Conservation (phyloP, 768 basidiomycete species). For the Tephrocybe sp. region DNA sequence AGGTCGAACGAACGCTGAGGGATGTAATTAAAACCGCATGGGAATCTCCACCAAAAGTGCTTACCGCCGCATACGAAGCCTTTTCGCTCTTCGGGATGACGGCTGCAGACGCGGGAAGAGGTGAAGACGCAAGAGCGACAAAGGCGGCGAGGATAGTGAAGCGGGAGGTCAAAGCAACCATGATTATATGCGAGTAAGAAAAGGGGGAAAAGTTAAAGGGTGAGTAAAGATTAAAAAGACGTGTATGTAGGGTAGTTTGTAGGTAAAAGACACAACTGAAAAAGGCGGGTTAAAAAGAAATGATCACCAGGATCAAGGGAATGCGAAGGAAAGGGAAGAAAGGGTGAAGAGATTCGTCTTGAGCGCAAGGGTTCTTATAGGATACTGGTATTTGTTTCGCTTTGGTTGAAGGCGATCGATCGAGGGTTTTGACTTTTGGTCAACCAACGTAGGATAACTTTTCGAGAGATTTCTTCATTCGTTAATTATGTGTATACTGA, state of each 20-base stretch:
- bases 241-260: slow-evolving; percentile 22
- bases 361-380: slow-evolving; percentile 25
- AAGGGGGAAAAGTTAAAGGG: slow-evolving; percentile 16
- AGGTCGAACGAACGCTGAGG: slow-evolving; percentile 4
- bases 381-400: slow-evolving; percentile 17
- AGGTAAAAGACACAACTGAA: slow-evolving; percentile 16
- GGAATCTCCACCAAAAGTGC: background rate
- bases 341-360: slow-evolving; percentile 6
- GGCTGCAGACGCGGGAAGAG: slow-evolving; percentile 35
- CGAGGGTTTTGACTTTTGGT: slow-evolving; percentile 12
- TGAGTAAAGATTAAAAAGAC: slow-evolving; percentile 18
- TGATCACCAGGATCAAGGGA: slow-evolving; percentile 58
- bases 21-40: background rate
- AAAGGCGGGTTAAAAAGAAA: slow-evolving; percentile 13
- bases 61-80: slow-evolving; percentile 7
- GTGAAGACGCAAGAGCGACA: slow-evolving; percentile 38
- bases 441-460: slow-evolving; percentile 7
- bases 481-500: background rate
- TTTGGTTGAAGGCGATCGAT: slow-evolving; percentile 20
- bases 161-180: slow-evolving; percentile 48
- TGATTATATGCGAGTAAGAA: slow-evolving; percentile 22
- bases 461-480: background rate
- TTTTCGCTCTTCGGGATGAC: slow-evolving; percentile 25
- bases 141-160: slow-evolving; percentile 46
- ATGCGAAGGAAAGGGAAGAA: slow-evolving; percentile 31